These are phyloP conservation scores for Cyclotella cryptica DNA, from an alignment of 108 stramenopile species.

Conservation along the genomic window DNA sequence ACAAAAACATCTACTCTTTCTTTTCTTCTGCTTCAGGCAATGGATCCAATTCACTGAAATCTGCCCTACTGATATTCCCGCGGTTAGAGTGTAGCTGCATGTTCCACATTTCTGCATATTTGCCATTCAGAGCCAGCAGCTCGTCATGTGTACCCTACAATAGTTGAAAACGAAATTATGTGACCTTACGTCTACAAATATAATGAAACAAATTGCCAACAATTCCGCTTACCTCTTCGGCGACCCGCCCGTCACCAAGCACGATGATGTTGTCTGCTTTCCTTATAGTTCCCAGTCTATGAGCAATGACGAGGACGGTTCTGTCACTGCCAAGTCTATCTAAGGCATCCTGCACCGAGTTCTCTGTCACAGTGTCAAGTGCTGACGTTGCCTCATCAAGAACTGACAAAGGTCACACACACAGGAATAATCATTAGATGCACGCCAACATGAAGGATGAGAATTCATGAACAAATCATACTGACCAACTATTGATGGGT, in stretches of 20 bases:
- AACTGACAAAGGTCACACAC: constrained; percentile 24
- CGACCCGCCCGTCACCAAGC: constrained; percentile 88
- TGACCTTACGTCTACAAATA: not conserved
- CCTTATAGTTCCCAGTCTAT: constrained; percentile 95
- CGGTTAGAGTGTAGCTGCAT: constrained; percentile 73
- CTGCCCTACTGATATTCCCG: constrained; percentile 12
- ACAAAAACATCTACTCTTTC: constrained; percentile 4
- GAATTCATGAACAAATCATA: constrained; percentile 1
- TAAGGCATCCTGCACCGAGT: constrained; percentile 94
- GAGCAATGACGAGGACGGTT: constrained; percentile 97
- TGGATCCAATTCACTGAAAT: constrained; percentile 23
- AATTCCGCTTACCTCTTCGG: constrained; percentile 78
- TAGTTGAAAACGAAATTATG: not conserved
- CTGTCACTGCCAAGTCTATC: constrained; percentile 87
- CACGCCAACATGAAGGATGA: no score
- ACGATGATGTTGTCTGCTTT: constrained; percentile 98
- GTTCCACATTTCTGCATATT: constrained; percentile 93
- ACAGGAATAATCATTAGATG: no score
- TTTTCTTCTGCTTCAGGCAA: constrained; percentile 2
- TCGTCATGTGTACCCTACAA: constrained; percentile 94
- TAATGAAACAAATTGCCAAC: not conserved
- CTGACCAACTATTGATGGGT: constrained; percentile 89
- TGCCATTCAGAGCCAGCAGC: constrained; percentile 74
- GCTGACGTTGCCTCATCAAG: constrained; percentile 76
- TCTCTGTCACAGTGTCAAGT: constrained; percentile 89